A percentile compares a stretch with the other conserved stretches of the same genome.
phyloP scores from a whole-genome alignment of 805 yeast genomes.

The Naumovozyma castellii region DNA sequence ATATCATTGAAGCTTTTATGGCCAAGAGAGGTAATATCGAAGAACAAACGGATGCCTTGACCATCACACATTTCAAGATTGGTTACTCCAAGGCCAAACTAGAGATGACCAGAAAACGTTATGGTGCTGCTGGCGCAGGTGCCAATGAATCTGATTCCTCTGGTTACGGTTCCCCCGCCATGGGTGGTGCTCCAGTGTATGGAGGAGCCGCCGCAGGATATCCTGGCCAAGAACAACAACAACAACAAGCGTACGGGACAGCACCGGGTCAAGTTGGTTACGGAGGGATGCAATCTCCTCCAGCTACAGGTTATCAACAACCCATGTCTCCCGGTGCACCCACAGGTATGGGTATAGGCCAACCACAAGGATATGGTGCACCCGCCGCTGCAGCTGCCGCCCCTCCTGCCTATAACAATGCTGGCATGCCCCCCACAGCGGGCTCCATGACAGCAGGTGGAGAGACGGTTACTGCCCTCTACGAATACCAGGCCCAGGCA shows the following conservation, averaged over 20 bases:
- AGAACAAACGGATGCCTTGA: slow-evolving; percentile 79
- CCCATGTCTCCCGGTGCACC: slow-evolving; percentile 4
- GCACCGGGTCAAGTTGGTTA: slow-evolving; percentile 1
- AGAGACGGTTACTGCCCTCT: slow-evolving; percentile 77
- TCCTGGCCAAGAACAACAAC: neutral
- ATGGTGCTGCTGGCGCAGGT: slow-evolving; percentile 36
- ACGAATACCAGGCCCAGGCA: slow-evolving; percentile 88
- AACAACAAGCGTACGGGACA: slow-evolving; percentile 2
- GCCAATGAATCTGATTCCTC: slow-evolving; percentile 26
- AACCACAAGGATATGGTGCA: slow-evolving; percentile 7
- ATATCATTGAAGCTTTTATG: slow-evolving; percentile 69
- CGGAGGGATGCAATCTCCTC: neutral
- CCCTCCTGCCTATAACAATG: slow-evolving; percentile 25
- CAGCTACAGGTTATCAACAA: slow-evolving; percentile 1
- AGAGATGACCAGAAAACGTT: slow-evolving; percentile 73
- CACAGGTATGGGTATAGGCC: slow-evolving; percentile 14
- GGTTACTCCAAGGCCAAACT: slow-evolving; percentile 81
- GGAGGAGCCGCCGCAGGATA: neutral
- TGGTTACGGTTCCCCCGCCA: neutral
- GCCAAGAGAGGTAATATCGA: slow-evolving; percentile 85
- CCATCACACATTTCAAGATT: slow-evolving; percentile 81
- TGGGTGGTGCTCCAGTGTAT: slow-evolving; percentile 1
- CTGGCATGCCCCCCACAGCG: slow-evolving; percentile 30
- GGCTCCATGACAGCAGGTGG: slow-evolving; percentile 30
- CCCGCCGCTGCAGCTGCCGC: slow-evolving; percentile 20